Conservation (phyloP, 495 filamentous ascomycete genomes). For the Penicillium canariense region DNA sequence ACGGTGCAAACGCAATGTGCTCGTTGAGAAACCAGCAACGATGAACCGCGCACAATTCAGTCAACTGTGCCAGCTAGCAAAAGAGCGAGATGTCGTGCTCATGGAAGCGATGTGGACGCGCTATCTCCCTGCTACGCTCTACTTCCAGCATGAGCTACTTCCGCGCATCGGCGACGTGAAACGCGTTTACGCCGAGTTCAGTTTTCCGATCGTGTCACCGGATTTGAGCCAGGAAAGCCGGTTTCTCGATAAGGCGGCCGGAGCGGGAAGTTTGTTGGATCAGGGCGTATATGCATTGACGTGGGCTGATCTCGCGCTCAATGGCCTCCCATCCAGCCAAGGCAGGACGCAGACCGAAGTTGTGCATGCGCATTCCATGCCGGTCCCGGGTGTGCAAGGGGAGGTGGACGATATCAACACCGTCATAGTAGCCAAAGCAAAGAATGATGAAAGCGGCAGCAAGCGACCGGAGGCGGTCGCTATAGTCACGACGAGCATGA, state of each 20-base stretch:
- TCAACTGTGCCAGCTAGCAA: constrained; percentile 4
- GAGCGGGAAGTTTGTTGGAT: constrained; percentile 10
- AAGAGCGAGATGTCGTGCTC: constrained; percentile 5
- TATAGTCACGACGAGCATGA: constrained; percentile 6
- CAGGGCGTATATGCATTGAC: constrained; percentile 10
- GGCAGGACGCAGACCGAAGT: constrained; percentile 1
- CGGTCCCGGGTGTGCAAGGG: not conserved
- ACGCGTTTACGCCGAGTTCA: constrained; percentile 5
- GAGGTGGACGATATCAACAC: constrained; percentile 10
- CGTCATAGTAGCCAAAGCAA: not conserved
- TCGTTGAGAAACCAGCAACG: constrained; percentile 9
- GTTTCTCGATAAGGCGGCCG: constrained; percentile 5
- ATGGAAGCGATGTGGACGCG: constrained; percentile 14
- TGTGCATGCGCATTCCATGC: constrained; percentile 5
- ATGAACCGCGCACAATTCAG: constrained; percentile 5
- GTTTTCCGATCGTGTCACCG: constrained; percentile 3
- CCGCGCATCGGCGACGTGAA: constrained; percentile 6
- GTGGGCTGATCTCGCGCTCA: constrained; percentile 9
- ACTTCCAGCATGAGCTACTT: constrained; percentile 7
- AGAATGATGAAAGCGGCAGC: constrained; percentile 1
- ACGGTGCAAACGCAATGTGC: constrained; percentile 2
- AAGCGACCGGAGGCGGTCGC: constrained; percentile 1
- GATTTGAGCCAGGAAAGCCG: constrained; percentile 3
- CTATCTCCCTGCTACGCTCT: constrained; percentile 5
- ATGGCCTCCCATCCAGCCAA: not conserved